Conservation (phyloP, 1,284 basidiomycete genomes). For the Microbotryum saponariae region DNA sequence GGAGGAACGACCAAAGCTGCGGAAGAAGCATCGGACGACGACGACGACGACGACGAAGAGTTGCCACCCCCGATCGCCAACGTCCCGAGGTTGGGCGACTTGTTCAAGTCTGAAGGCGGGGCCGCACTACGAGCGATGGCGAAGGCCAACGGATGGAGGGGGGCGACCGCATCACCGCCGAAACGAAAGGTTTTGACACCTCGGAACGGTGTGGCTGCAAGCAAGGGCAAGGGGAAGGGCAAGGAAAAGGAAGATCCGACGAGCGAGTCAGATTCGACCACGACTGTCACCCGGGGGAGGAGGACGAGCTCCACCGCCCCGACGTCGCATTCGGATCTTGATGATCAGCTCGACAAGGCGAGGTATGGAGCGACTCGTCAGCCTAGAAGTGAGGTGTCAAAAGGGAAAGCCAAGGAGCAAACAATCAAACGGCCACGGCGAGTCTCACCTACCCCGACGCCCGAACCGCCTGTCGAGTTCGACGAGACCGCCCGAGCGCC, state of each 20-base stretch:
- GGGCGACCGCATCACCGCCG: too few species aligned
- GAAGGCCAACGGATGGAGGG: too few species aligned
- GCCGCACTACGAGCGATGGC: too few species aligned
- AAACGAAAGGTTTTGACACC: too few species aligned
- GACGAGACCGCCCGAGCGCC: conserved; percentile 3
- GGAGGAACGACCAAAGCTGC: neutral
- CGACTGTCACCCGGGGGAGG: neutral
- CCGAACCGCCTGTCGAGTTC: conserved; percentile 7
- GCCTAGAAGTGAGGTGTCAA: neutral
- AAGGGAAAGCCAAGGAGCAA: neutral
- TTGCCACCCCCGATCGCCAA: too few species aligned
- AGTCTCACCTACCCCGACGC: neutral
- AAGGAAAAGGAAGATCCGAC: neutral
- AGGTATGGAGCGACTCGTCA: neutral
- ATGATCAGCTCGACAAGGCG: neutral
- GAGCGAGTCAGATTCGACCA: neutral
- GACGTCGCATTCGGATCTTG: neutral
- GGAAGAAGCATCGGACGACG: neutral
- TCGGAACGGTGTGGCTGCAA: too few species aligned
- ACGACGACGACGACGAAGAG: neutral
- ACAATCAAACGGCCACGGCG: neutral
- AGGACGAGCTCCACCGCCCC: neutral
- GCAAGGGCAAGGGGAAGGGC: neutral
- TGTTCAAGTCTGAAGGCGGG: too few species aligned
- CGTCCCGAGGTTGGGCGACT: too few species aligned